Evolutionary conservation across 2,329 filamentous ascomycete genomes (phyloP).

Genomic region (Hawksworthiomyces lignivorus): DNA sequence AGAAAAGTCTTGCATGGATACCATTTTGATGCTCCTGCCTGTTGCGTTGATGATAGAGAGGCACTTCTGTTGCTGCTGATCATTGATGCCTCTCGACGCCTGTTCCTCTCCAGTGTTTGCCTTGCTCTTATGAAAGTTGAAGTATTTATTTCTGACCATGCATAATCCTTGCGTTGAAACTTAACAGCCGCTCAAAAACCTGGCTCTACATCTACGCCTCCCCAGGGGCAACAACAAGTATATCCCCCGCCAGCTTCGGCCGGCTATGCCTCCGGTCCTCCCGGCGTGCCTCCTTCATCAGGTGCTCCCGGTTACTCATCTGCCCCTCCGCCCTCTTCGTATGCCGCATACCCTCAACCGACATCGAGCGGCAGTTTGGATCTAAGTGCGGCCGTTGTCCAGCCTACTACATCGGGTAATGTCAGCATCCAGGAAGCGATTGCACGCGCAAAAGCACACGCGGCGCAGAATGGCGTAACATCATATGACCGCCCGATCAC

Average conservation of each 20-base stretch:
- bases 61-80: no score
- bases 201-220: conserved; percentile 6
- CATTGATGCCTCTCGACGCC: neutral
- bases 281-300: conserved; percentile 12
- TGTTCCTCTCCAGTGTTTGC: neutral
- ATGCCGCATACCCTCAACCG: conserved; percentile 51
- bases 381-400: conserved; percentile 62
- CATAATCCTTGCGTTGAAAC: conserved; percentile 5
- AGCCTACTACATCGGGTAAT: conserved; percentile 70
- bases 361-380: conserved; percentile 70
- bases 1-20: no score
- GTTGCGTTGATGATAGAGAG: no score
- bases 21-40: no score
- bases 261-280: conserved; percentile 12
- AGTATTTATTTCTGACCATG: conserved; percentile 16
- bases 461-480: conserved; percentile 66
- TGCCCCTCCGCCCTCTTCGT: conserved; percentile 9
- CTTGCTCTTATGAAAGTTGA: no score
- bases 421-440: conserved; percentile 80
- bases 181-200: conserved; percentile 18
- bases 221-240: conserved; percentile 11
- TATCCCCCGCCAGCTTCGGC: conserved; percentile 14
- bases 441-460: conserved; percentile 75
- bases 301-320: conserved; percentile 9
- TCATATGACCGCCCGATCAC: conserved; percentile 51